Base-by-base conservation (phyloP, 495 filamentous ascomycete genomes). In the Xylaria flabelliformis region DNA sequence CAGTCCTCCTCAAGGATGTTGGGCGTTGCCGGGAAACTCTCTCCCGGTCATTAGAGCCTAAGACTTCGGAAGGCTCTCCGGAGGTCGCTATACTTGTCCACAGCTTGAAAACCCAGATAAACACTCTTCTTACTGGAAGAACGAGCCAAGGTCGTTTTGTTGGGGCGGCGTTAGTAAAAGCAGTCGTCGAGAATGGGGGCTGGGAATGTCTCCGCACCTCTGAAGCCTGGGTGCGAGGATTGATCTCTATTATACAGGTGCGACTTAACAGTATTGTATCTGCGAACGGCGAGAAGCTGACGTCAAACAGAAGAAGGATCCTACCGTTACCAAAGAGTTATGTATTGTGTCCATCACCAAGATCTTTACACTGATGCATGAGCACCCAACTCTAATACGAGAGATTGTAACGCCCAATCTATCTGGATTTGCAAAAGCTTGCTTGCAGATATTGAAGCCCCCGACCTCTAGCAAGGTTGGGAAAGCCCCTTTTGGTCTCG, bases 361-460 rank as follows among this genome's bases (percentile, higher is more conserved):
- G 73, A 94, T 97, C 69, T 97, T 93, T 85, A 85, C 90, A 67
- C 85, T 95, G 29, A 91, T 93, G 68, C 93, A 94, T 74, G 89
- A 90, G 64, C 92, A 94, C 81, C 92, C 90, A 50, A 94, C 92
- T 21, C 85, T 97, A 29, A 85, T 95, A n/a, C 86, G 94, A 74
- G 94, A 97, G 77, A 92, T 97, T 72, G 94, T 93, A 2, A 97
- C 94, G 4, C 94, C 94, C 12, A 91, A 89, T 21, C 84, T 98
- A 17, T 90, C 92, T 19, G 83, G 85, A 6, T 97, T 94, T 74
- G 86, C 93, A 65, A 89, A 89, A 12, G 85, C 90, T 8, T 94
- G 92, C 66, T 80, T 97, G 26, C 90, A 91, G 76, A 82, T 93
- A 32, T 81, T 92, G 64, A 89, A 88, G 48, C 81, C 82, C 3